phyloP scores from a whole-genome alignment of 768 basidiomycete genomes.

The Boletellus ananas region DNA sequence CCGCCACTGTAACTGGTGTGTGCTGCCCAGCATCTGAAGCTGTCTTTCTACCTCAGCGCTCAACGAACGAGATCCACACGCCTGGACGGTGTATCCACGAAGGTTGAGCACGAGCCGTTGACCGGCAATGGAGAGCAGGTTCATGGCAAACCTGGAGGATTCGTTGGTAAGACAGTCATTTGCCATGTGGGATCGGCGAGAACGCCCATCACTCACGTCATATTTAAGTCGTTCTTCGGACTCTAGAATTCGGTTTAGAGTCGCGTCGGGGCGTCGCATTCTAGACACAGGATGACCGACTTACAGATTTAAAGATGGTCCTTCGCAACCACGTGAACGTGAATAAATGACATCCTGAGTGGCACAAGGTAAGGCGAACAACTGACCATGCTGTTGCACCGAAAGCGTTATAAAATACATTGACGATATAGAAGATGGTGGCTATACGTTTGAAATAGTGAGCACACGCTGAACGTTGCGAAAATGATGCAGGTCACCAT shows the following conservation, averaged over 20 bases:
- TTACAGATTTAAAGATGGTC: neutral
- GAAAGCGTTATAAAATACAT: neutral
- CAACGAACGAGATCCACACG: constrained; percentile 1
- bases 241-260: neutral
- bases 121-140: constrained; percentile 16
- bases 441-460: neutral
- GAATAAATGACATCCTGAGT: neutral
- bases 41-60: constrained; percentile 18
- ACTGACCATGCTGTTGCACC: constrained; percentile 4
- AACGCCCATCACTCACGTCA: neutral
- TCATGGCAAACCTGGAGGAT: constrained; percentile 7
- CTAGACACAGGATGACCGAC: neutral
- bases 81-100: constrained; percentile 6
- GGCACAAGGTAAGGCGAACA: too few species aligned
- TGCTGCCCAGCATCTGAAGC: constrained; percentile 2
- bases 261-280: neutral
- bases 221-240: neutral
- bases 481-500: constrained; percentile 1
- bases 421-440: constrained; percentile 1
- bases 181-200: too few species aligned
- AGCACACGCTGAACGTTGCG: neutral
- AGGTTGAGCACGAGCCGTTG: constrained; percentile 20
- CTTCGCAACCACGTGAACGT: neutral
- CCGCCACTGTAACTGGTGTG: neutral
- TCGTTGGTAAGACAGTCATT: too few species aligned